Evolutionary conservation across 768 basidiomycete genomes (phyloP).

Genomic region (Hortiboletus flavorubellus): DNA sequence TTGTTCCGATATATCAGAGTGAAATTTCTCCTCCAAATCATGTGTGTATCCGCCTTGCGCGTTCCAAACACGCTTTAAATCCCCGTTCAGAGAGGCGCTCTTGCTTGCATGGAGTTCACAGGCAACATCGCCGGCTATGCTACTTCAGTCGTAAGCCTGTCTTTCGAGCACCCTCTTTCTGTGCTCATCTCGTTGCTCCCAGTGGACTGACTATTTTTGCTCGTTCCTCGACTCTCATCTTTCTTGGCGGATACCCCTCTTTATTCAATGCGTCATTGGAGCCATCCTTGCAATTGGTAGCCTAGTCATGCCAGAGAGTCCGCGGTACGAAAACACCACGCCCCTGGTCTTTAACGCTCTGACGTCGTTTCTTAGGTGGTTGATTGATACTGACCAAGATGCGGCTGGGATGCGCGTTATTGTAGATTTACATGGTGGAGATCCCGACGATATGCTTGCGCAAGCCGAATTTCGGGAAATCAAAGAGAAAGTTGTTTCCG

Average conservation of each 20-base stretch:
- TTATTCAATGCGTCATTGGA: slow-evolving; percentile 87
- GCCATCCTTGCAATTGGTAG: slow-evolving; percentile 74
- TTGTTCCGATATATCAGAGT: slow-evolving; percentile 92
- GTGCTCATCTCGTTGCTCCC: neutral
- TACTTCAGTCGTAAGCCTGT: slow-evolving; percentile 69
- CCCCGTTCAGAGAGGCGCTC: slow-evolving; percentile 66
- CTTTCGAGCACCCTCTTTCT: neutral
- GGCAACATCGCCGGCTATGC: slow-evolving; percentile 91
- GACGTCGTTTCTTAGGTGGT: slow-evolving; percentile 53
- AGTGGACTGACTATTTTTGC: slow-evolving; percentile 96
- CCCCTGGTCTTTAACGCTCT: neutral
- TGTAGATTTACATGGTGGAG: slow-evolving; percentile 84
- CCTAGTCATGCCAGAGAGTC: slow-evolving; percentile 85
- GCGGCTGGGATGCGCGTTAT: slow-evolving; percentile 81
- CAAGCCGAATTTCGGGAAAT: slow-evolving; percentile 88
- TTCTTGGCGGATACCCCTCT: slow-evolving; percentile 90
- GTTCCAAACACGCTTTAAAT: slow-evolving; percentile 1
- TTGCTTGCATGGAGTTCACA: slow-evolving; percentile 96
- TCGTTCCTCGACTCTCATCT: slow-evolving; percentile 82
- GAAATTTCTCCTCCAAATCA: slow-evolving; percentile 94
- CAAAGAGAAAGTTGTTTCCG: slow-evolving; percentile 70
- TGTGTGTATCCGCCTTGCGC: slow-evolving; percentile 39
- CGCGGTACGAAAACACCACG: slow-evolving; percentile 47
- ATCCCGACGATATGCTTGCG: slow-evolving; percentile 63
- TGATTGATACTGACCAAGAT: slow-evolving; percentile 85